Evolutionary conservation across 306 rosid species (phyloP).

Genomic region (Corylus avellana): DNA sequence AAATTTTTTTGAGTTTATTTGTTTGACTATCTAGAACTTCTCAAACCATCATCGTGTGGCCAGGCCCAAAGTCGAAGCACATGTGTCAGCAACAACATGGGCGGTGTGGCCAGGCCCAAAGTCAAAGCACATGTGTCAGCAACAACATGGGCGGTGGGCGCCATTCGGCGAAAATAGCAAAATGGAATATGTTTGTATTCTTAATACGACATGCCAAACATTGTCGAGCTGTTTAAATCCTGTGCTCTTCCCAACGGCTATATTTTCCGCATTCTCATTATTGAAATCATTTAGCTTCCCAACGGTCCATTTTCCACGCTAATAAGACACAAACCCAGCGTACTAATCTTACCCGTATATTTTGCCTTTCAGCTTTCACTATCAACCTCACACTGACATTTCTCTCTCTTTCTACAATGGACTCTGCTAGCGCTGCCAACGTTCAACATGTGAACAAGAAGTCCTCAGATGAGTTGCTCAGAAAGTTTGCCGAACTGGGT

Average conservation of each 20-base stretch:
- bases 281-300: constrained; percentile 30
- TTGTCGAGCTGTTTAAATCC: background rate
- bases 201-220: background rate
- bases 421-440: constrained; percentile 33
- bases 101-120: background rate
- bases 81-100: background rate
- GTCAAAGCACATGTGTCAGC: no score
- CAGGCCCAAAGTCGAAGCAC: no score
- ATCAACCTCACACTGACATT: background rate
- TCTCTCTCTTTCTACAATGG: constrained; percentile 37
- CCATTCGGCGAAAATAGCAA: background rate
- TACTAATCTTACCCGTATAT: background rate
- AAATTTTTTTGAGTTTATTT: no score
- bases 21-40: no score
- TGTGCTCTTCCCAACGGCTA: constrained; percentile 39
- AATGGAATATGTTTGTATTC: background rate
- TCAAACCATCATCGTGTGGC: background rate
- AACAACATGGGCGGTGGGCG: background rate
- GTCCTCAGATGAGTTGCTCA: constrained; percentile 82
- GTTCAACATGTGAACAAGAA: constrained; percentile 73
- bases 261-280: constrained; percentile 19
- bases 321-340: constrained; percentile 8
- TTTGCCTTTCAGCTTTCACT: background rate
- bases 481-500: constrained; percentile 58
- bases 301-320: constrained; percentile 43